Evolutionary conservation across 2,329 filamentous ascomycete species (phyloP).

Genomic region (Beauveria varroae): DNA sequence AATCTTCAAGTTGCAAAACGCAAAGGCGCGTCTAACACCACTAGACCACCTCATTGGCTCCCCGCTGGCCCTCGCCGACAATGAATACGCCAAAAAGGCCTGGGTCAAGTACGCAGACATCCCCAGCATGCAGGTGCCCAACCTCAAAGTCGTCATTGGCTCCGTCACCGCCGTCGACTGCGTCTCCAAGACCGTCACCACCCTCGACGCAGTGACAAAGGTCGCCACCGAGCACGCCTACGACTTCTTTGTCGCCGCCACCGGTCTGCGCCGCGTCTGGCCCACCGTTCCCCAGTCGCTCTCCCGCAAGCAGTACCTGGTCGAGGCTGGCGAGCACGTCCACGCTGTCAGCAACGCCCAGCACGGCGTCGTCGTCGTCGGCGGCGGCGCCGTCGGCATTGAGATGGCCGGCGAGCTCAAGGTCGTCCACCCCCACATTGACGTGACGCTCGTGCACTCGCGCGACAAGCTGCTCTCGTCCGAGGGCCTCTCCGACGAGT

Average conservation of each 20-base stretch:
- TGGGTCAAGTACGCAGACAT: slow-evolving; percentile 66
- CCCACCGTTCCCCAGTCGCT: slow-evolving; percentile 65
- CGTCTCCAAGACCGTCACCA: slow-evolving; percentile 49
- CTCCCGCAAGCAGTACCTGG: slow-evolving; percentile 53
- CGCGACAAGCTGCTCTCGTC: slow-evolving; percentile 62
- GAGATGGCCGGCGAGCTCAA: slow-evolving; percentile 79
- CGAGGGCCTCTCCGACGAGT: slow-evolving; percentile 62
- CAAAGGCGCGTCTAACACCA: slow-evolving; percentile 8
- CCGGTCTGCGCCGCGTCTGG: slow-evolving; percentile 62
- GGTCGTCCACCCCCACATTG: slow-evolving; percentile 51
- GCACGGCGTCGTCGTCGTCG: slow-evolving; percentile 62
- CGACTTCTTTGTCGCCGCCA: slow-evolving; percentile 68
- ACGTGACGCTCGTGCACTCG: slow-evolving; percentile 70
- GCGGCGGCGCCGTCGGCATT: slow-evolving; percentile 70
- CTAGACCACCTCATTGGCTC: slow-evolving; percentile 69
- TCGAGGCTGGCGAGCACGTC: slow-evolving; percentile 55
- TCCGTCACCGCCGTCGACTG: slow-evolving; percentile 54
- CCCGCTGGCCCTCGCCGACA: slow-evolving; percentile 61
- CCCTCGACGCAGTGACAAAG: slow-evolving; percentile 41
- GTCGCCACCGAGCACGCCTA: slow-evolving; percentile 43
- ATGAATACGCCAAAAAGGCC: slow-evolving; percentile 54
- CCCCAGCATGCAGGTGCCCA: slow-evolving; percentile 54
- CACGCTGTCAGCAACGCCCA: slow-evolving; percentile 41
- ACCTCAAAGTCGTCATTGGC: slow-evolving; percentile 59
- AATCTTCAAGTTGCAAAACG: neutral